These are phyloP conservation scores for Sordariomycetes sp. DNA, from an alignment of 2,329 filamentous ascomycete genomes.

Conservation along the genomic window DNA sequence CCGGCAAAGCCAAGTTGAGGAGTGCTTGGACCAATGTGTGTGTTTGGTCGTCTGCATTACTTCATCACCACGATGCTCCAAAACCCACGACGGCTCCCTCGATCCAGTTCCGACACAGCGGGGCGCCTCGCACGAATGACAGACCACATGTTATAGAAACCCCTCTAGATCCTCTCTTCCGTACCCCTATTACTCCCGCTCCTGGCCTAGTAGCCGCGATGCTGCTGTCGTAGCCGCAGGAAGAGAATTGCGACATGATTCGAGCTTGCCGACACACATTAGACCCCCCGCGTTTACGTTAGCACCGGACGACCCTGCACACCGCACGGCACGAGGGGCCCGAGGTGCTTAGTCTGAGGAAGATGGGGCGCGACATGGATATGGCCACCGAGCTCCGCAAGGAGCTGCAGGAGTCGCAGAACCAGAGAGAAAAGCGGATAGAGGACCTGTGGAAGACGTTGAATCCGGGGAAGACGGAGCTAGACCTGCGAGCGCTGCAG, in stretches of 20 bases:
- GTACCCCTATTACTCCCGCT: background rate
- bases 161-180: background rate
- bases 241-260: background rate
- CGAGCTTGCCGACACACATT: background rate
- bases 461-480: slow-evolving; percentile 62
- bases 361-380: slow-evolving; percentile 25
- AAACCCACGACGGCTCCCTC: background rate
- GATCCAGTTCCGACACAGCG: background rate
- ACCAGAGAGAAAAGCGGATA: slow-evolving; percentile 70
- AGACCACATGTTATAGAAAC: background rate
- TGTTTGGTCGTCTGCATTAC: background rate
- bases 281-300: background rate
- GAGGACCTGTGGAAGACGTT: slow-evolving; percentile 76
- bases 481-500: slow-evolving; percentile 77
- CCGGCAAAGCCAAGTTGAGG: background rate
- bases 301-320: background rate
- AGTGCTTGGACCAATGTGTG: background rate
- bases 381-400: slow-evolving; percentile 40
- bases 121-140: background rate
- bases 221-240: background rate
- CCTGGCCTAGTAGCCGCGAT: background rate
- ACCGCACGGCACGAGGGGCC: background rate
- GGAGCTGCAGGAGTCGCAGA: slow-evolving; percentile 67
- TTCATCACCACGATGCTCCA: background rate
- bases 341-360: background rate